phyloP scores from a whole-genome alignment of 1,139 yeast species.

The Meyerozyma guilliermondii region DNA sequence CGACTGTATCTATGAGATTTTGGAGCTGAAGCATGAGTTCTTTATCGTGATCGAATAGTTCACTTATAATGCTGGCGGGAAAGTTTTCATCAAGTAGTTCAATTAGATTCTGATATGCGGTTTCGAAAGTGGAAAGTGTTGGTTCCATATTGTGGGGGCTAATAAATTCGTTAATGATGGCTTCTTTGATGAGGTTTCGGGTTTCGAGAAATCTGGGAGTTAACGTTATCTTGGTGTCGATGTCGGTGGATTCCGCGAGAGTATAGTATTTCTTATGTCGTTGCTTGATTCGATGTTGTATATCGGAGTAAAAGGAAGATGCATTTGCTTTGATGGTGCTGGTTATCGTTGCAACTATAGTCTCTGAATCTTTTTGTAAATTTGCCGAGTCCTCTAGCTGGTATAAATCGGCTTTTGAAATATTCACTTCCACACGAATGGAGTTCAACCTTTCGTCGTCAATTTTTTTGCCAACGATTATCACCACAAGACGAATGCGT shows the following conservation, averaged over 20 bases:
- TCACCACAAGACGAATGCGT: constrained; percentile 24
- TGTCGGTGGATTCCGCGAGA: constrained; percentile 20
- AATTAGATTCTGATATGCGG: constrained; percentile 29
- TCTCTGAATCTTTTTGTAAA: constrained; percentile 22
- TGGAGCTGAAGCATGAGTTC: constrained; percentile 21
- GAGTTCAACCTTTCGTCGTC: constrained; percentile 18
- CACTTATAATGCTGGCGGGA: constrained; percentile 11
- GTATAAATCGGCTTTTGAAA: constrained; percentile 29
- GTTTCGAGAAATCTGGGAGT: constrained; percentile 38
- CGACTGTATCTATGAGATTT: constrained; percentile 51
- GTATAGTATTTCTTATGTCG: constrained; percentile 36
- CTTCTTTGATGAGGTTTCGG: constrained; percentile 35
- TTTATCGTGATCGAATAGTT: constrained; percentile 25
- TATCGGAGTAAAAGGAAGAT: constrained; percentile 28
- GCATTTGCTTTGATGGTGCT: constrained; percentile 26
- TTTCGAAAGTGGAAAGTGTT: constrained; percentile 25
- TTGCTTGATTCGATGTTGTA: constrained; percentile 30
- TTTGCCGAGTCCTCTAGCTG: constrained; percentile 15
- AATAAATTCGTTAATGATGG: constrained; percentile 29
- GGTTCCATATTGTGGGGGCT: constrained; percentile 32
- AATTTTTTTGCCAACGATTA: constrained; percentile 14
- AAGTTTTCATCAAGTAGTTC: constrained; percentile 19
- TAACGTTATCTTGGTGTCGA: constrained; percentile 28
- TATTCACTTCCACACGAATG: constrained; percentile 25
- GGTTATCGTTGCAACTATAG: constrained; percentile 25